phyloP scores from a whole-genome alignment of 768 basidiomycete genomes.

The Neoboletus subvelutipes region DNA sequence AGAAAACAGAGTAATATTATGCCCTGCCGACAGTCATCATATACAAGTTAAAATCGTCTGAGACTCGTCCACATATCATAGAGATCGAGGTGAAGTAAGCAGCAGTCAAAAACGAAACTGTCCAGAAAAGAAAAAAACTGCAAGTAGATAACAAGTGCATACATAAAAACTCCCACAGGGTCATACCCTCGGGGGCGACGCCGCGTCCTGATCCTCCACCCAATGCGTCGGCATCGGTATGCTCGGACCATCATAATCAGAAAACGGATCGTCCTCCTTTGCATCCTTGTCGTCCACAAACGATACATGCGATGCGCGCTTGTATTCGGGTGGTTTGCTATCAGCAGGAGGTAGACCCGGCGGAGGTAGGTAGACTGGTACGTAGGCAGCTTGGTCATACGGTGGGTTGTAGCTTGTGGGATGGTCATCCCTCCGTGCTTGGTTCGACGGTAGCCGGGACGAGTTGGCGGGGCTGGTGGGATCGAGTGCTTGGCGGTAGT shows the following conservation, averaged over 20 bases:
- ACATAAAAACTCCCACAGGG: no score
- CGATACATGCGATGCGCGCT: conserved; percentile 33
- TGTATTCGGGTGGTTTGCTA: conserved; percentile 53
- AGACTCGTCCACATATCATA: no score
- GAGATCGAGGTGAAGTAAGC: no score
- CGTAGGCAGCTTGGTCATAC: conserved; percentile 37
- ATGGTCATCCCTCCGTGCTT: conserved; percentile 37
- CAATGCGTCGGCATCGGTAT: conserved; percentile 36
- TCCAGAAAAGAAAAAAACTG: no score
- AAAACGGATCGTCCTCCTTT: conserved; percentile 54
- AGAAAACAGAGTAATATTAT: no score
- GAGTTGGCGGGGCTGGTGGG: conserved; percentile 58
- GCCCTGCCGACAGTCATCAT: no score
- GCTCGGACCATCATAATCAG: conserved; percentile 43
- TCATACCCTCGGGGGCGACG: conserved; percentile 19
- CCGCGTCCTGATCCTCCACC: conserved; percentile 45
- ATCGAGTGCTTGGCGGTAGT: conserved; percentile 73
- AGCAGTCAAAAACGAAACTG: no score
- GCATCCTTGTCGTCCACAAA: conserved; percentile 30
- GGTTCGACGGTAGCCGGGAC: conserved; percentile 42
- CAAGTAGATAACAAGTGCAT: no score
- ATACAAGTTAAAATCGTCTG: no score
- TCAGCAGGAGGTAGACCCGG: conserved; percentile 48
- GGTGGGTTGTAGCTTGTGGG: conserved; percentile 61
- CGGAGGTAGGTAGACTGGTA: conserved; percentile 48